A percentile compares a stretch with the other conserved stretches of the same genome.
Conservation (phyloP, 139 green algal genomes). For the Klebsormidium nitens region DNA sequence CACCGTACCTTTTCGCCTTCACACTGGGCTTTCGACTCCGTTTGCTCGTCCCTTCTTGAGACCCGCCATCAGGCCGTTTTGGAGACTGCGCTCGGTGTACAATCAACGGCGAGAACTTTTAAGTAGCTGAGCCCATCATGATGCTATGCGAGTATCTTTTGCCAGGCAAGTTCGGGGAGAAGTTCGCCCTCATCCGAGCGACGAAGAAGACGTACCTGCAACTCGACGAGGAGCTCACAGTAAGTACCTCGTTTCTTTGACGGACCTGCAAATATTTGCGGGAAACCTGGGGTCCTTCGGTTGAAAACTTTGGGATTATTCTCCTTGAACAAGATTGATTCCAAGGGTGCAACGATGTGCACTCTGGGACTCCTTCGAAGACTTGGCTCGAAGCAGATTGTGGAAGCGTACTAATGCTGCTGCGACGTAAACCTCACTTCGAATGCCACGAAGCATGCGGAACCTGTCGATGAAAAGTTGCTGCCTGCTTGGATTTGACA, state of each 20-base stretch:
- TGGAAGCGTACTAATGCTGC: no score
- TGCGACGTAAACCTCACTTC: no score
- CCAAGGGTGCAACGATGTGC: neutral
- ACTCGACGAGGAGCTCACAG: conserved; percentile 17
- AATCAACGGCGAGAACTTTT: no score
- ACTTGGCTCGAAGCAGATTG: no score
- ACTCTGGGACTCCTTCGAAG: neutral
- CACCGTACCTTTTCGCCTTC: no score
- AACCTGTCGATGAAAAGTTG: no score
- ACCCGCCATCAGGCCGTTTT: no score
- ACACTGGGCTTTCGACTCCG: neutral
- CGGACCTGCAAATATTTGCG: neutral
- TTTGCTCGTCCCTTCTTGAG: neutral
- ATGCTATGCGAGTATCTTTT: neutral
- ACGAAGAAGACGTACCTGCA: conserved; percentile 20
- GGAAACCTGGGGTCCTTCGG: no score
- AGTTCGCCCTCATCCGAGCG: neutral
- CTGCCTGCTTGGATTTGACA: no score
- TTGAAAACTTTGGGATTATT: neutral
- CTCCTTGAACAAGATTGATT: neutral
- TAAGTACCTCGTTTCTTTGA: neutral
- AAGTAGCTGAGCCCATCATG: no score
- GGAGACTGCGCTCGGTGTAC: no score
- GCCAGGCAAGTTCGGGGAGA: neutral
- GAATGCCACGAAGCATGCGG: no score